Conservation (phyloP, 176 grass and related monocot genomes). For the Carex pumila region DNA sequence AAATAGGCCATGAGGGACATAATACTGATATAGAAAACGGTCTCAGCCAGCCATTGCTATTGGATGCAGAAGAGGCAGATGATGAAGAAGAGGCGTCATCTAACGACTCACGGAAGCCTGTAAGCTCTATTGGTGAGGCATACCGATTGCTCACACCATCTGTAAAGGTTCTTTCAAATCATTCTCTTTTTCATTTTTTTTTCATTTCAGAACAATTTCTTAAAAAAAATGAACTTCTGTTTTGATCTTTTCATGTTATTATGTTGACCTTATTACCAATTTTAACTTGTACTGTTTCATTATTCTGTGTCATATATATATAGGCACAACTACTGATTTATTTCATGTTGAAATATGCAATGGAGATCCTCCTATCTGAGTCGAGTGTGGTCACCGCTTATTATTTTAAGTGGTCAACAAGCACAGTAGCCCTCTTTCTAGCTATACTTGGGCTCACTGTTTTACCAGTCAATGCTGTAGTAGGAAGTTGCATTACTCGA, state of each 20-base stretch:
- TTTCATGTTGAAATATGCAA: conserved; percentile 94
- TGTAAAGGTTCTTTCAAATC: conserved; percentile 55
- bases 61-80: conserved; percentile 32
- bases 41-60: conserved; percentile 53
- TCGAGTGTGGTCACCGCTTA: conserved; percentile 76
- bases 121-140: conserved; percentile 64
- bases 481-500: conserved; percentile 71
- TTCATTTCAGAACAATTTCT: background rate
- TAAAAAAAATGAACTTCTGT: background rate
- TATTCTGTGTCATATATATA: background rate
- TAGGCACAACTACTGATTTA: conserved; percentile 92
- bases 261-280: background rate
- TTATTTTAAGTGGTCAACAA: conserved; percentile 85
- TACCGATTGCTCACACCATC: conserved; percentile 91
- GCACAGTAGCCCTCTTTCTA: conserved; percentile 66
- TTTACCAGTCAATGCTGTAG: conserved; percentile 82
- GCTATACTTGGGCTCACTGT: conserved; percentile 84
- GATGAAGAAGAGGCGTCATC: conserved; percentile 34
- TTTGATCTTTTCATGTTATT: background rate
- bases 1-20: conserved; percentile 31
- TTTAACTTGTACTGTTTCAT: conserved; percentile 5
- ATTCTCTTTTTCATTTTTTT: background rate
- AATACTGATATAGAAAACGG: conserved; percentile 57
- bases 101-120: conserved; percentile 46
- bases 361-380: conserved; percentile 89